Evolutionary conservation across 2,329 filamentous ascomycete genomes (phyloP).

Genomic region (Fonsecaea pugnacius): DNA sequence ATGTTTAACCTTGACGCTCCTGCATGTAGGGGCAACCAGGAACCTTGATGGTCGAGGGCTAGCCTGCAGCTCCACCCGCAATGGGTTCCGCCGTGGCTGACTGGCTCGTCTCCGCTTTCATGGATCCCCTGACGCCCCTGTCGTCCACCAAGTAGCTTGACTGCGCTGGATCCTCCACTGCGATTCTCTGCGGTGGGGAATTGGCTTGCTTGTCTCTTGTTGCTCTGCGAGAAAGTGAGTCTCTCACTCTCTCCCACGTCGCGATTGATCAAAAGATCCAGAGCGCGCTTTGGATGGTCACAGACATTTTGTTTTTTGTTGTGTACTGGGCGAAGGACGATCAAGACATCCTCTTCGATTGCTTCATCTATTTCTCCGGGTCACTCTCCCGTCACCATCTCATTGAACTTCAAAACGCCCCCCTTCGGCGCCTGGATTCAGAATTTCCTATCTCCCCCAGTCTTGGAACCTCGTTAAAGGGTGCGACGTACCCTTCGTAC

Average conservation of each 20-base stretch:
- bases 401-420: constrained; percentile 15
- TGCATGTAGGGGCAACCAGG: background rate
- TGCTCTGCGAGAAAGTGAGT: constrained; percentile 21
- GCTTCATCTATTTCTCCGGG: constrained; percentile 32
- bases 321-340: background rate
- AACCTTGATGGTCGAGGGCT: background rate
- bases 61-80: constrained; percentile 1
- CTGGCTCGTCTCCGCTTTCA: constrained; percentile 23
- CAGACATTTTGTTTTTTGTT: constrained; percentile 10
- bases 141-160: constrained; percentile 9
- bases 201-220: constrained; percentile 5
- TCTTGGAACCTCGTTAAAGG: constrained; percentile 16
- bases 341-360: constrained; percentile 26
- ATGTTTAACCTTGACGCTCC: constrained; percentile 17
- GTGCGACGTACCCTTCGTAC: constrained; percentile 16
- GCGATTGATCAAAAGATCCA: constrained; percentile 19
- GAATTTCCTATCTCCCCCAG: constrained; percentile 19
- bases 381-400: constrained; percentile 20
- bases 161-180: constrained; percentile 5
- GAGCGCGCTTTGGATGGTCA: constrained; percentile 11
- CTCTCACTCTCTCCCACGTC: constrained; percentile 11
- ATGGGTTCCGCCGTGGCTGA: constrained; percentile 21
- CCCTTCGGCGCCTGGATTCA: constrained; percentile 15
- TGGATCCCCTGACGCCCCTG: constrained; percentile 20
- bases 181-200: constrained; percentile 12